Conservation (phyloP, 805 yeast genomes). For the Isabelozyma pseudorhagii region DNA sequence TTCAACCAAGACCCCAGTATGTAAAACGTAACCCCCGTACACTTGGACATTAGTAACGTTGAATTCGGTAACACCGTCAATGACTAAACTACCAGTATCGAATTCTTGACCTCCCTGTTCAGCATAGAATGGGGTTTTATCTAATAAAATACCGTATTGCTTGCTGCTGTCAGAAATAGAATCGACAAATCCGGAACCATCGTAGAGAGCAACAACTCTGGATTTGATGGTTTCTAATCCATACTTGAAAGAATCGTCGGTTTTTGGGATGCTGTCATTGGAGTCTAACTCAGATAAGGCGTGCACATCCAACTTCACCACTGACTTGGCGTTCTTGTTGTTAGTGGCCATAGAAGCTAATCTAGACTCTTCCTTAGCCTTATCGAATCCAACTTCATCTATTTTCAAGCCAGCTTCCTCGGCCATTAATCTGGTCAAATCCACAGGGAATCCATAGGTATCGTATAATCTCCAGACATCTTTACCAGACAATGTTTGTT, state of each 20-base stretch:
- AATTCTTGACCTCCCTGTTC: slow-evolving; percentile 99
- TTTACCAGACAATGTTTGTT: slow-evolving; percentile 78
- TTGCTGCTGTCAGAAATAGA: slow-evolving; percentile 33
- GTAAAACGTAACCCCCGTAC: slow-evolving; percentile 93
- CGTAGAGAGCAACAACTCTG: slow-evolving; percentile 66
- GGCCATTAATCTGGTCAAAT: slow-evolving; percentile 96
- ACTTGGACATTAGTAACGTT: slow-evolving; percentile 87
- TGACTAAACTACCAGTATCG: slow-evolving; percentile 89
- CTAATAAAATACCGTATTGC: slow-evolving; percentile 78
- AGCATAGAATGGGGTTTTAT: slow-evolving; percentile 93
- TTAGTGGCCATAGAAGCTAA: slow-evolving; percentile 95
- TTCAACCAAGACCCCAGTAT: slow-evolving; percentile 81
- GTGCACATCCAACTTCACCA: slow-evolving; percentile 88
- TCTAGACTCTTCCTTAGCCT: slow-evolving; percentile 81
- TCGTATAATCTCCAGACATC: slow-evolving; percentile 99
- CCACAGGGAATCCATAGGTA: slow-evolving; percentile 99
- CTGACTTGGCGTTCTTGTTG: slow-evolving; percentile 49
- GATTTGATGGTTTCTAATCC: slow-evolving; percentile 68
- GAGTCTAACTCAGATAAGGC: slow-evolving; percentile 69
- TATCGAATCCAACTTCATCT: slow-evolving; percentile 89
- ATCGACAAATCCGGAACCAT: slow-evolving; percentile 60
- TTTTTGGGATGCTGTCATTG: slow-evolving; percentile 62
- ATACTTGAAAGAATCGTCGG: slow-evolving; percentile 81
- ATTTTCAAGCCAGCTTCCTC: slow-evolving; percentile 93
- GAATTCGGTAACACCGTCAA: slow-evolving; percentile 85